These are phyloP conservation scores for Chaetoceros tenuissimus DNA, from an alignment of 108 stramenopile species.

Conservation along the genomic window DNA sequence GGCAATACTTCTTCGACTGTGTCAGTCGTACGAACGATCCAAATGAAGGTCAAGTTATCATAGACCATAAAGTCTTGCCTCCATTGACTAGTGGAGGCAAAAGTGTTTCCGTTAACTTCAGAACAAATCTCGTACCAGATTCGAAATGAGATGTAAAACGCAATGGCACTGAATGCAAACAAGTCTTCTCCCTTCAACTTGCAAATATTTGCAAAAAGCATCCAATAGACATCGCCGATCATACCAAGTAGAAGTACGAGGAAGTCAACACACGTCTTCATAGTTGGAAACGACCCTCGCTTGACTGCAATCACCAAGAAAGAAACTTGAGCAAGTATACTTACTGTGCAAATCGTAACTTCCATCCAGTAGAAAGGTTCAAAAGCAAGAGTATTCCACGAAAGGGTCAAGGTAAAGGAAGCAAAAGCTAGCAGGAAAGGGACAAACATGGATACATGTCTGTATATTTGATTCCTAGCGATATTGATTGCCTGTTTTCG, in stretches of 20 bases:
- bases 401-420: conserved; percentile 17
- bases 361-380: conserved; percentile 13
- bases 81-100: too few species aligned
- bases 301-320: conserved; percentile 13
- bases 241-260: conserved; percentile 7
- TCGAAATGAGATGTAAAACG: conserved; percentile 23
- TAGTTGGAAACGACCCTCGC: conserved; percentile 12
- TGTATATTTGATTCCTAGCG: too few species aligned
- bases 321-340: conserved; percentile 20
- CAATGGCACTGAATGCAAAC: conserved; percentile 2
- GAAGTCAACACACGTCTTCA: conserved; percentile 23
- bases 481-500: too few species aligned
- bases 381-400: conserved; percentile 27
- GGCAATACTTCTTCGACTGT: conserved; percentile 22
- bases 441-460: conserved; percentile 13
- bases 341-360: conserved; percentile 13
- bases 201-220: too few species aligned
- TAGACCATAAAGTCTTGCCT: too few species aligned
- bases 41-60: conserved; percentile 23
- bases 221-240: conserved; percentile 24
- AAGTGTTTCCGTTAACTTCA: neutral
- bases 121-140: conserved; percentile 17
- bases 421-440: conserved; percentile 19
- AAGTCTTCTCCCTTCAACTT: too few species aligned
- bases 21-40: conserved; percentile 26